Evolutionary conservation across 805 yeast species (phyloP), one percentile per base, ranked within the genome.

Genomic region (Ogataea haglerorum): DNA sequence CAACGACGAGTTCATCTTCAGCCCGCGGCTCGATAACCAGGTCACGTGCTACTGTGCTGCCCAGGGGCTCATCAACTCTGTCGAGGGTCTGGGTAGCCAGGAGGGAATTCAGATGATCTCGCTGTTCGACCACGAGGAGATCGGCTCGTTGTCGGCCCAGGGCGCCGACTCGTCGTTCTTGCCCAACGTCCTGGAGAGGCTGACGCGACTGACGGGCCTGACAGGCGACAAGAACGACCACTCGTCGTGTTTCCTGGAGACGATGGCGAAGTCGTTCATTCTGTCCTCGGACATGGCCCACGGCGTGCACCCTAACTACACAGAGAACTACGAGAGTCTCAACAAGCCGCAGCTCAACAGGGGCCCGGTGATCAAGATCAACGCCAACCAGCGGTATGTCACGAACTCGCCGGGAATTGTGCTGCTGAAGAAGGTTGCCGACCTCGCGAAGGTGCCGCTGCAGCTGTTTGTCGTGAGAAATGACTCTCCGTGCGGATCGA

Each of bases 261-360:
- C 83, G 1, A 72, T 80, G 65, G 73, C 90, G 7, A 82, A 82
- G 59, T 88, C 97, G 1, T 90, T 93, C 63, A 74, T 91, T 52
- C 63, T 93, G 32, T 90, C 97, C 0, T 86, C 96, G 0, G 99
- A 91, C 61, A 93, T 89, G 80, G 96, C 98, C 1, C 99, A 91
- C 60, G 98, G 96, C 23, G 84, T 91, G 27, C 96, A 91, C 62
- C 99, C 99, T 43, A 91, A 91, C 63, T 91, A 91, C 61, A 66
- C 76, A 4, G 75, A 73, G 38, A 76, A 76, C 52, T 85, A 93
- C 64, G 98, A 93, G 59, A 59, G 76, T 16, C 68, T 75, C 46
- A 95, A 91, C 62, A 76, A 78, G 49, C 98, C 99, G 1, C 72
- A 72, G 37, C 67, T 91, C 46, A 95, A 95, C 56, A 70, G 71